Percentiles rank a stretch among this genome's conserved stretches.
Evolutionary conservation across 2,329 filamentous ascomycete species (phyloP).

Genomic region (Claviceps capensis): DNA sequence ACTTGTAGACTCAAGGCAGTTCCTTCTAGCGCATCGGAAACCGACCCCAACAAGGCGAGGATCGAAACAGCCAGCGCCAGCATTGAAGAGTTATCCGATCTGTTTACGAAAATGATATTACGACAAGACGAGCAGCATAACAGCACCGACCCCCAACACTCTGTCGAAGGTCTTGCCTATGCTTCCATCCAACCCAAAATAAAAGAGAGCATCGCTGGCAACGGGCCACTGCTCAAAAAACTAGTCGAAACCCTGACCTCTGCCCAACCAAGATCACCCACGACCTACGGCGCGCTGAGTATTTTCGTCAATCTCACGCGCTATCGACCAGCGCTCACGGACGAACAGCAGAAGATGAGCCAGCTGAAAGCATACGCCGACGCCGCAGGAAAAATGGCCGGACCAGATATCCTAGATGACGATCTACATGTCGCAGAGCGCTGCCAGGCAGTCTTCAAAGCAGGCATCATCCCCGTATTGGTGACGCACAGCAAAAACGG

Average conservation of each 20-base stretch:
- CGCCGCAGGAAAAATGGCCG: constrained; percentile 52
- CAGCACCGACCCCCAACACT: constrained; percentile 45
- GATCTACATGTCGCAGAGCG: constrained; percentile 62
- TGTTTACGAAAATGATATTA: constrained; percentile 54
- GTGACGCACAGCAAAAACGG: constrained; percentile 62
- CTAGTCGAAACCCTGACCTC: constrained; percentile 51
- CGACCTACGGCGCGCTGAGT: constrained; percentile 75
- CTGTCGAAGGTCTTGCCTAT: constrained; percentile 85
- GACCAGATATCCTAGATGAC: constrained; percentile 56
- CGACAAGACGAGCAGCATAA: constrained; percentile 39
- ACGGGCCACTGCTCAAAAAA: constrained; percentile 53
- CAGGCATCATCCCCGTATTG: constrained; percentile 62
- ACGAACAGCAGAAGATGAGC: constrained; percentile 83
- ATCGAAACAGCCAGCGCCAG: constrained; percentile 42
- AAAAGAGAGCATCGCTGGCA: constrained; percentile 65
- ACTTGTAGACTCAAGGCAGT: constrained; percentile 39
- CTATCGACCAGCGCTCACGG: constrained; percentile 64
- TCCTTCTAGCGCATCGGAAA: constrained; percentile 27
- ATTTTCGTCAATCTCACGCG: constrained; percentile 74
- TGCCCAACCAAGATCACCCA: constrained; percentile 49
- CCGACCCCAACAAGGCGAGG: constrained; percentile 27
- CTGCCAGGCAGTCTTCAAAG: constrained; percentile 67
- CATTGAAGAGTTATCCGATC: constrained; percentile 50
- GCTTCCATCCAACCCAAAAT: constrained; percentile 74
- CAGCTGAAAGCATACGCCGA: constrained; percentile 93